phyloP scores from a whole-genome alignment of 371 early-diverging fungal species.

The Rhizopus arrhizus region DNA sequence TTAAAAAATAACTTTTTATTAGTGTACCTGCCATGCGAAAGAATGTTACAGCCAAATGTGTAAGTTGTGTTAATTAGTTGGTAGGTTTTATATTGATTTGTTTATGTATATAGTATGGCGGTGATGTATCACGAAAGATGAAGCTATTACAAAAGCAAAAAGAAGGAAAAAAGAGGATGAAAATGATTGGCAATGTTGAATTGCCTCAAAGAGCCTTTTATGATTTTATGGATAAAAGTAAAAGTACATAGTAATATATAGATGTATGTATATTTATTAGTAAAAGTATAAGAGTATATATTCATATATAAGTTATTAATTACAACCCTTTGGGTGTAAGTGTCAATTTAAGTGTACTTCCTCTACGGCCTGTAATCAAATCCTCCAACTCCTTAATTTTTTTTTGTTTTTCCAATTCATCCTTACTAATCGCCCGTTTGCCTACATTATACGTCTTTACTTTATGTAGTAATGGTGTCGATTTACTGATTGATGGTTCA shows the following conservation, averaged over 20 bases:
- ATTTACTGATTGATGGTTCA: slow-evolving; percentile 22
- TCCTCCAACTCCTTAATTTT: slow-evolving; percentile 47
- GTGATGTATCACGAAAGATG: slow-evolving; percentile 92
- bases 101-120: slow-evolving; percentile 70
- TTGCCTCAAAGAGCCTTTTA: slow-evolving; percentile 76
- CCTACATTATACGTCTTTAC: slow-evolving; percentile 40
- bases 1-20: not conserved
- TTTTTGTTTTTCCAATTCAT: slow-evolving; percentile 35
- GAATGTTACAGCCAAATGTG: slow-evolving; percentile 93
- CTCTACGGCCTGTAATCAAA: slow-evolving; percentile 45
- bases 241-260: slow-evolving; percentile 9
- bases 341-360: slow-evolving; percentile 48
- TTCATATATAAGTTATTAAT: not conserved
- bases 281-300: too few relatives aligned
- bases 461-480: slow-evolving; percentile 31
- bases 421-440: slow-evolving; percentile 1
- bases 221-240: slow-evolving; percentile 63
- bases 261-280: slow-evolving; percentile 1
- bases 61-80: slow-evolving; percentile 43
- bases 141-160: slow-evolving; percentile 89
- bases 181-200: slow-evolving; percentile 74
- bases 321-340: slow-evolving; percentile 44
- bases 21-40: slow-evolving; percentile 83
- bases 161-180: slow-evolving; percentile 87
- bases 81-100: slow-evolving; percentile 4